Base-by-base conservation (phyloP, 257 asterid species). In the Paulownia fortunei region DNA sequence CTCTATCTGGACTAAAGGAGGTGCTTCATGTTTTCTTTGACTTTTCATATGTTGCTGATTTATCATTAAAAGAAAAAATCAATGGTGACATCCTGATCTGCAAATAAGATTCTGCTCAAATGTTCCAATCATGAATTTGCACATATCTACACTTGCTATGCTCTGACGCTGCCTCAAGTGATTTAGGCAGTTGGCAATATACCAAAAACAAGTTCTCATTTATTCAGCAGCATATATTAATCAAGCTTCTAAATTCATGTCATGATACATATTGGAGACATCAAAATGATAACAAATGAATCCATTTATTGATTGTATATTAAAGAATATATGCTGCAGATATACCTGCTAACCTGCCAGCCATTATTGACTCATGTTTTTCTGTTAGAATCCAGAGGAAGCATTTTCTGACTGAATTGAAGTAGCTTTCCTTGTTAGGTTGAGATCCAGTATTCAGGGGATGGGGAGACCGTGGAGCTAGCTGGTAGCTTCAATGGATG, bases 401-500 rank as follows among this genome's bases (percentile, higher is more conserved):
- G 69, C 74, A 56, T 34, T 77, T 61, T 72, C 76, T 74, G 36
- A 76, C 71, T 51, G 66, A 81, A 80, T 42, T 80, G 70, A 47
- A 24, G 75, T 69, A 67, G 80, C 73, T 74, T 76, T 79, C 72
- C 61, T 72, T 80, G 69, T 79, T 82, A 95, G 98, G 97, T 90
- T 82, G 97, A 92, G 83, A 76, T 95, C 56, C 86, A 76, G 73
- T 95, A 88, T 77, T 62, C 84, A 62, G 91, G 92, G 56, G 89
- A 91, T 42, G 98, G 94, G 24, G 90, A 91, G 51, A 82, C 77
- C 37, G 97, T 91, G 80, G 98, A 93, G 85, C 80, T 95, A 24
- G 92, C 98, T 19, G 98, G 99, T 44, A 95, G 97, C 86, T 95
- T 93, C 92, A 93, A 95, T 49, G 99, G 99, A 71, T 95, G 99